These are phyloP conservation scores for Eutrema yunnanense DNA, from an alignment of 345 rosid species.

Conservation along the genomic window DNA sequence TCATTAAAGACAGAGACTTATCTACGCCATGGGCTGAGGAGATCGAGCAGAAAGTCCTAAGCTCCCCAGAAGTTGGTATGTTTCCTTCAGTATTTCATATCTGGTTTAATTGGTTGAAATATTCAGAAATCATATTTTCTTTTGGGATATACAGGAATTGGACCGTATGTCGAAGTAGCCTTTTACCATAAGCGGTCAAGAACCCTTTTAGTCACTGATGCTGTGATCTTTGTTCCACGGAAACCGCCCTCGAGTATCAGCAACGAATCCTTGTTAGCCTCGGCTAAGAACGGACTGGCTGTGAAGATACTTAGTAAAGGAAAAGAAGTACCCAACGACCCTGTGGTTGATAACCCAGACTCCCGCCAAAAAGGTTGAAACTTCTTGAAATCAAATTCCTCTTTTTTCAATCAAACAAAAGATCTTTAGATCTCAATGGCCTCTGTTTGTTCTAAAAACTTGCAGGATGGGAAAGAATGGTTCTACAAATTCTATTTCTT, in stretches of 20 bases:
- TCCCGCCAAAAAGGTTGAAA: conserved; percentile 72
- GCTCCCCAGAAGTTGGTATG: conserved; percentile 96
- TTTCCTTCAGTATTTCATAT: neutral
- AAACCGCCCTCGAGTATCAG: conserved; percentile 79
- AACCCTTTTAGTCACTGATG: conserved; percentile 83
- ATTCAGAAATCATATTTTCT: neutral
- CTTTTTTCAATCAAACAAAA: neutral
- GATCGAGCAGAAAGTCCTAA: conserved; percentile 84
- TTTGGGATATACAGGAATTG: conserved; percentile 55
- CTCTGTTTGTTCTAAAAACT: neutral
- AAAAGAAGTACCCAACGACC: conserved; percentile 71
- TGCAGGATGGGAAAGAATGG: conserved; percentile 99
- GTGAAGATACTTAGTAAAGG: conserved; percentile 94
- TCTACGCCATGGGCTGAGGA: conserved; percentile 89
- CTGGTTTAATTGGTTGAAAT: neutral
- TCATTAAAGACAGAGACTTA: conserved; percentile 59
- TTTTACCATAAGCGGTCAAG: conserved; percentile 84
- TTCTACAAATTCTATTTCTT: conserved; percentile 84
- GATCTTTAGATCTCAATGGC: neutral
- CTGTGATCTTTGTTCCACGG: conserved; percentile 76
- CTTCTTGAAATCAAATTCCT: conserved; percentile 3
- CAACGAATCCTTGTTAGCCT: conserved; percentile 69
- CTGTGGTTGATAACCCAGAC: conserved; percentile 61
- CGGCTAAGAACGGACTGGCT: conserved; percentile 92
- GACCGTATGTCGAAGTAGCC: conserved; percentile 92